Conservation (phyloP, 108 stramenopile species). For the Cyclotella atomus region DNA sequence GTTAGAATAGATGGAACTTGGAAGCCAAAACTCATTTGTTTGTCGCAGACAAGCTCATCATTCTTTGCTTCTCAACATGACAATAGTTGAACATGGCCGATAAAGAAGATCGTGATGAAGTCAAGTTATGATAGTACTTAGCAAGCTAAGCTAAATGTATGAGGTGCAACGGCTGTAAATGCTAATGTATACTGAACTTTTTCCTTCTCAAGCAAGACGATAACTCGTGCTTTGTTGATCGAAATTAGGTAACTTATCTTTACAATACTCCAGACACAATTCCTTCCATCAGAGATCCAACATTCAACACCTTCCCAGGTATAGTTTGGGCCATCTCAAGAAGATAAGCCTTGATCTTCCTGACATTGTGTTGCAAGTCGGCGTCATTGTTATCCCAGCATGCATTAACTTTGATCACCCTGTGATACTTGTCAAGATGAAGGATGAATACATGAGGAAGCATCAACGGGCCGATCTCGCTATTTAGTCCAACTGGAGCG, state of each 20-base stretch:
- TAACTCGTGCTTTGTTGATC: no score
- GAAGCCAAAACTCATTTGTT: no score
- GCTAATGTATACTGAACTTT: no score
- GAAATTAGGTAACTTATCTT: background rate
- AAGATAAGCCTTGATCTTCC: background rate
- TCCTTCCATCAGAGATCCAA: background rate
- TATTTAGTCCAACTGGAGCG: background rate
- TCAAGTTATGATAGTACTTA: no score
- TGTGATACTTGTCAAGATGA: constrained; percentile 7
- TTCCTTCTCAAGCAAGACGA: no score
- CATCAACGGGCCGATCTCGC: background rate
- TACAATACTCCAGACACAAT: background rate
- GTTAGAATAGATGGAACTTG: no score
- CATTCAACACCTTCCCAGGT: background rate
- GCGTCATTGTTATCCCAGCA: constrained; percentile 16
- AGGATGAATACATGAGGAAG: background rate
- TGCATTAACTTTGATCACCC: background rate
- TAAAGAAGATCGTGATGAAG: no score
- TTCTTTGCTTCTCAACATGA: no score
- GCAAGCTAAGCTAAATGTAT: no score
- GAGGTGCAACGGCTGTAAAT: no score
- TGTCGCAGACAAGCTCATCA: no score
- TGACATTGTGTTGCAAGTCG: background rate
- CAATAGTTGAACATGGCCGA: no score
- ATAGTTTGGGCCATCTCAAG: background rate